phyloP scores from a whole-genome alignment of 176 grass and related monocot species.

The Urochloa ruziziensis region DNA sequence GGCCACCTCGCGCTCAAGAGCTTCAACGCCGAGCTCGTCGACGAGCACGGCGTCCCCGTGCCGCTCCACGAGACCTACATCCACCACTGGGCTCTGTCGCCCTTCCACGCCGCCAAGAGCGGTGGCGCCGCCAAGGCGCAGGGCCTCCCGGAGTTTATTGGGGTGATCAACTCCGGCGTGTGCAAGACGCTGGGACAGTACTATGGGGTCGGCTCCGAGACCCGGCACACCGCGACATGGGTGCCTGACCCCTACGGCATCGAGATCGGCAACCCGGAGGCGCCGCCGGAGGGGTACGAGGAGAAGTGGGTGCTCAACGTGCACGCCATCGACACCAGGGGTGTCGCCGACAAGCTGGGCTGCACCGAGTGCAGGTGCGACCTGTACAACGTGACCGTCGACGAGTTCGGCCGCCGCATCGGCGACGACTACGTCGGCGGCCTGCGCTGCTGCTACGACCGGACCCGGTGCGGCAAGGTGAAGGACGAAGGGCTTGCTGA shows the following conservation, averaged over 20 bases:
- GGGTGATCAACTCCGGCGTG: constrained; percentile 43
- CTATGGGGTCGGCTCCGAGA: constrained; percentile 84
- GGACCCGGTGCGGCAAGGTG: constrained; percentile 59
- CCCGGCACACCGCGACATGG: constrained; percentile 77
- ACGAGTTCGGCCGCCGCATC: constrained; percentile 49
- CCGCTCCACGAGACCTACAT: constrained; percentile 86
- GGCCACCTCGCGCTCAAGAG: constrained; percentile 83
- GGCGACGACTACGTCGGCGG: constrained; percentile 50
- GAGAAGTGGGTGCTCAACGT: constrained; percentile 73
- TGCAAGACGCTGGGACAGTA: constrained; percentile 53
- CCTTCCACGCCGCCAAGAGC: constrained; percentile 29
- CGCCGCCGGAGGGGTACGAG: constrained; percentile 55
- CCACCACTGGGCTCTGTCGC: constrained; percentile 66
- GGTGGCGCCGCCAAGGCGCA: background rate
- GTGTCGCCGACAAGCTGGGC: constrained; percentile 43
- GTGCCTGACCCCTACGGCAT: constrained; percentile 88
- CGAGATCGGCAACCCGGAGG: constrained; percentile 46
- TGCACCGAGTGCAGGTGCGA: constrained; percentile 86
- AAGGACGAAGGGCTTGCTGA: constrained; percentile 28
- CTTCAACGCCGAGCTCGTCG: constrained; percentile 68
- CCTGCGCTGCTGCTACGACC: constrained; percentile 68
- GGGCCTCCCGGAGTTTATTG: too few species aligned
- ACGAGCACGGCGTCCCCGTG: constrained; percentile 49
- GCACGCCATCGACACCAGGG: constrained; percentile 79
- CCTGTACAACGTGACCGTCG: constrained; percentile 69